A percentile compares a stretch with the other conserved stretches of the same genome.
Conservation (phyloP, 2,329 filamentous ascomycete genomes). For the Ilyonectria destructans region DNA sequence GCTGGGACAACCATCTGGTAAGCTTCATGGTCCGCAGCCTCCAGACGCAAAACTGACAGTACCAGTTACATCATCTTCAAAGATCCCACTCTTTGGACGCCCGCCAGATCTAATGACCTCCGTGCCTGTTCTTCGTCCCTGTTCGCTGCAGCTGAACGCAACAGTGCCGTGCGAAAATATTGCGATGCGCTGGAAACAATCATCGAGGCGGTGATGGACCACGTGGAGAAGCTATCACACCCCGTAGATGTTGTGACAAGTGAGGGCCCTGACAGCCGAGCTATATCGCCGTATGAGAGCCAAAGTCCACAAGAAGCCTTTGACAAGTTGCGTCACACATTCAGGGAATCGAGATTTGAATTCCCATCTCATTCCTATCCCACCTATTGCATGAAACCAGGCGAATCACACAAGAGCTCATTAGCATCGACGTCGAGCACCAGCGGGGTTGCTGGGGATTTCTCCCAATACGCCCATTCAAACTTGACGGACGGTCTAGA, state of each 20-base stretch:
- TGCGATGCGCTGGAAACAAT: slow-evolving; percentile 27
- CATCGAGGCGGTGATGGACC: slow-evolving; percentile 18
- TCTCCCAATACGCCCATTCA: too few relatives aligned
- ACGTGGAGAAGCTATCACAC: slow-evolving; percentile 19
- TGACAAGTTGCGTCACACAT: slow-evolving; percentile 6
- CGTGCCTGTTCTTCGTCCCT: slow-evolving; percentile 24
- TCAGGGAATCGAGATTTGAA: slow-evolving; percentile 15
- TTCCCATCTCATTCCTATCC: slow-evolving; percentile 22
- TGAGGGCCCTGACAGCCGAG: neutral
- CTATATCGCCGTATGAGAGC: neutral
- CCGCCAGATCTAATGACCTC: slow-evolving; percentile 18
- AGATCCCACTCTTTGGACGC: slow-evolving; percentile 26
- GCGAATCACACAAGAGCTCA: neutral
- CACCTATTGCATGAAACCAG: neutral
- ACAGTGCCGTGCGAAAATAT: slow-evolving; percentile 20
- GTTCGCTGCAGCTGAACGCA: slow-evolving; percentile 25
- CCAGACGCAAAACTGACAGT: neutral
- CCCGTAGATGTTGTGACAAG: neutral
- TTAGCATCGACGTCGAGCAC: neutral
- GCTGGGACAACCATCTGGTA: slow-evolving; percentile 26
- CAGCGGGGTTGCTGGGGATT: neutral
- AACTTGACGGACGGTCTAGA: too few relatives aligned
- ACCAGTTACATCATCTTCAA: slow-evolving; percentile 22
- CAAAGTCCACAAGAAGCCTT: slow-evolving; percentile 16
- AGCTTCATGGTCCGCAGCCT: too few relatives aligned